Base-by-base conservation (phyloP, 768 basidiomycete species). In the Macrolepiota albuminosa region DNA sequence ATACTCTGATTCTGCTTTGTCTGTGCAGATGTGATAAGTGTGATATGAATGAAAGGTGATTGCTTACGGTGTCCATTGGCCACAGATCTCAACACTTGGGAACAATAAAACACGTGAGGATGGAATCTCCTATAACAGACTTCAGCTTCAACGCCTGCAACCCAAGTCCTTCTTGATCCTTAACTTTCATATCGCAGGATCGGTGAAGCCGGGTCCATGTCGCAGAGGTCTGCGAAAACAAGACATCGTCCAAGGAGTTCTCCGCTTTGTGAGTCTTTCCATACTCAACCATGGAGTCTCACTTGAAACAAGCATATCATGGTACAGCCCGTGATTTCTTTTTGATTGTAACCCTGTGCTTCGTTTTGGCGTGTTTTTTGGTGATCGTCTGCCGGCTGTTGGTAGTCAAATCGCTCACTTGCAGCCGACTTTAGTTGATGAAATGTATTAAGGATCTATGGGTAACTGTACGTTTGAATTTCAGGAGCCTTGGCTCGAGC, bases 241-340 rank as follows among this genome's bases (percentile, higher is more conserved):
- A 13, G 10, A 50, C 31, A 56, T 39, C 40, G 54, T 13, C 21
- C 16, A 33, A 58, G 36, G 14, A 39, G 51, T 47, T 26, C 61
- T 42, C 21, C 59, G 36, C 26, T 57, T 11, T 63, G 62, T 63
- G 37, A 36, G 61, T 58, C 14, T 11, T 43, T 37, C 46, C 33
- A 21, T 43, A 43, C 54, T 50, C 42, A n/a, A 10, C 46, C 46
- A 9, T 33, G 39, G 42, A 6, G 34, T 47, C 21, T n/a, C 37
- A n/a, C 18, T 51, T n/a, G 43, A 21, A n/a, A 21, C 43, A 51
- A 10, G n/a, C 21, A 51, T 14, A 9, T 16, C 33, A 39, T 33
- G 37, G 2, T 37, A 18, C 59, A 78, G 77, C 72, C 13, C 70
- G 76, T 26, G 77, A 79, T 67, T 76, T 76, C 61, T 73, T 79